Evolutionary conservation across 257 asterid species (phyloP), one percentile per base, ranked within the genome.

Genomic region (Ophiorrhiza pumila): DNA sequence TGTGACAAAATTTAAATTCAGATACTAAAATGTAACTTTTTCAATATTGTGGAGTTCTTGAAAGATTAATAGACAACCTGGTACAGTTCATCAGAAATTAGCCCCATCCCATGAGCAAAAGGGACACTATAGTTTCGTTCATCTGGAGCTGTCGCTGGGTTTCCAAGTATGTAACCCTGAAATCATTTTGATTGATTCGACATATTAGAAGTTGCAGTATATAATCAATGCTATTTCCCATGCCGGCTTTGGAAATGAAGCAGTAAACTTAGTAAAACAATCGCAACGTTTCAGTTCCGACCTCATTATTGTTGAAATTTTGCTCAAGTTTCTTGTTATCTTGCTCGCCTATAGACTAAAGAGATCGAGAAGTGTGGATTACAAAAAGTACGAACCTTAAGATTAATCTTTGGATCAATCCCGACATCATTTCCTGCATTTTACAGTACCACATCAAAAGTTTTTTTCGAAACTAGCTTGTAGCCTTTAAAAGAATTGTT

Each of bases 161-260:
- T 79, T 34, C 83, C 83, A 13, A 79, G 5, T 45, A 79, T 9
- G 67, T 79, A 79, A 5, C 83, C 83, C 83, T 79, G 52, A 63
- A 45, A 25, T n/a, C n/a, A n/a, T n/a, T n/a, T n/a, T n/a, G n/a
- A n/a, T n/a, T n/a, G n/a, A n/a, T n/a, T n/a, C n/a, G 63, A 78
- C 3, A 14, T 17, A 22, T 46, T 47, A n/a, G n/a, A n/a, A n/a
- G 60, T 47, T 53, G 35, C 35, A 32, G 59, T 4, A 46, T 5
- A 5, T 8, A 7, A 22, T 17, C 37, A 23, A 27, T 27, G 13
- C 20, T n/a, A n/a, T n/a, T 32, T 13, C 56, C 20, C 22, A 31
- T 0, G 15, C 10, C 8, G 12, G 13, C n/a, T n/a, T n/a, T n/a
- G n/a, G n/a, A n/a, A n/a, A n/a, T n/a, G n/a, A n/a, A n/a, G n/a